Evolutionary conservation across 768 basidiomycete species (phyloP), one percentile per base, ranked within the genome.

Genomic region (Lyophyllum atratum): DNA sequence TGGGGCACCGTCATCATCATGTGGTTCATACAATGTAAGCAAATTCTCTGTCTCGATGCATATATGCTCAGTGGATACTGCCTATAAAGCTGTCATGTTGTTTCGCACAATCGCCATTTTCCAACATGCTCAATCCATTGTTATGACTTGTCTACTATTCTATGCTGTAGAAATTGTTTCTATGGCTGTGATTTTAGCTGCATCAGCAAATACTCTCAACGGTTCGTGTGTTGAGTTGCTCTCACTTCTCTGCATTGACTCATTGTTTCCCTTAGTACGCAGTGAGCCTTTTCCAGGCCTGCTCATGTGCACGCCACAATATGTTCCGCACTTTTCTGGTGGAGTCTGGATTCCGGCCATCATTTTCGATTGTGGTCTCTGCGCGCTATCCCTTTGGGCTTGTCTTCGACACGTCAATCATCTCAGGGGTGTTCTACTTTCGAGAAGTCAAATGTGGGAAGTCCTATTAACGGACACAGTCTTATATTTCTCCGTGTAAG

Each of bases 1-100:
- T 69, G 65, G 56, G 52, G 56, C 10, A 66, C 61, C 0, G 65
- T 56, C 19, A 31, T 65, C 25, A 44, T 71, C 22, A 47, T 71
- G 7, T 71, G 70, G 66, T 62, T 66, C 6, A 64, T 65, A 60
- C 69, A 72, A 60, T 62, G 70, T 70, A 40, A 44, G 67, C 19
- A 25, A n/a, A n/a, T n/a, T n/a, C 21, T 26, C 8, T 47, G 22
- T 19, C 28, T 22, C 2, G 4, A 31, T 46, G 34, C 10, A 24
- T 12, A 21, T 39, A 17, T 28, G 31, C 4, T n/a, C 31, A n/a
- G 9, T 40, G 59, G n/a, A 48, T 21, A 15, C 15, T 47, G 39
- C 21, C 21, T 26, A 8, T 3, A 9, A 44, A 70, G 68, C 58
- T 22, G 58, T 65, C 26, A 63, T 70, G 59, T 33, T 70, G 10